Base-by-base conservation (phyloP, 1,284 basidiomycete genomes). In the Vanrija sp. region DNA sequence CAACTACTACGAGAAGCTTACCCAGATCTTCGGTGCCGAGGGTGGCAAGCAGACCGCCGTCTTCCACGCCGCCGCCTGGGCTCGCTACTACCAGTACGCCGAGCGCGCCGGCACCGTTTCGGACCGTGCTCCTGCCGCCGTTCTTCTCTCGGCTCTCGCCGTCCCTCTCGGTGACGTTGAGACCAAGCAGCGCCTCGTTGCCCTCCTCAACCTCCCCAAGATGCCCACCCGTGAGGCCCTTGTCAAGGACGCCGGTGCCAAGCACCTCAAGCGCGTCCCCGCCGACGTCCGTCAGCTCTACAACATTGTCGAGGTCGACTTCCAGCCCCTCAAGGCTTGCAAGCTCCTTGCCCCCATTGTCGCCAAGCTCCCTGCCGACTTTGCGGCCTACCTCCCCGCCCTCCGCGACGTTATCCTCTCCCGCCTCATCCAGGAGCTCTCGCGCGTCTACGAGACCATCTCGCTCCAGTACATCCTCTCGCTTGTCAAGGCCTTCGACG, bases 1-100 rank as follows among this genome's bases (percentile, higher is more conserved):
- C 58, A 93, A 92, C 75, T 98, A 98, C 78, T 98, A 98, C 78
- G 94, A 98, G 76, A 98, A 98, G 79, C 85, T 98, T 60, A 91
- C 93, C 43, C 87, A 88, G 67, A 97, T 98, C 68, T 98, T 98
- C 72, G 79, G 78, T 60, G 75, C 75, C 41, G 76, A 77, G 59
- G 76, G 75, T 53, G 73, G 73, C 45, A 75, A 73, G 58, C 80
- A 91, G 64, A 90, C 90, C 77, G 94, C 90, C 62, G 81, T 99
- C 38, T 98, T 95, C 79, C 95, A 98, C 73, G 95, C 96, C 53
- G 93, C 95, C 19, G 92, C 96, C 0, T 98, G 93, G 91, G 86
- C 88, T 54, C 82, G 88, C 53, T 97, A 94, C 76, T 86, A 73
- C 56, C 73, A 78, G 61, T 74, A 73, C 62, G 74, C 75, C 36